Evolutionary conservation across 2,329 filamentous ascomycete genomes (phyloP), one percentile per base, ranked within the genome.

Genomic region (Pestalotiopsis sp.): DNA sequence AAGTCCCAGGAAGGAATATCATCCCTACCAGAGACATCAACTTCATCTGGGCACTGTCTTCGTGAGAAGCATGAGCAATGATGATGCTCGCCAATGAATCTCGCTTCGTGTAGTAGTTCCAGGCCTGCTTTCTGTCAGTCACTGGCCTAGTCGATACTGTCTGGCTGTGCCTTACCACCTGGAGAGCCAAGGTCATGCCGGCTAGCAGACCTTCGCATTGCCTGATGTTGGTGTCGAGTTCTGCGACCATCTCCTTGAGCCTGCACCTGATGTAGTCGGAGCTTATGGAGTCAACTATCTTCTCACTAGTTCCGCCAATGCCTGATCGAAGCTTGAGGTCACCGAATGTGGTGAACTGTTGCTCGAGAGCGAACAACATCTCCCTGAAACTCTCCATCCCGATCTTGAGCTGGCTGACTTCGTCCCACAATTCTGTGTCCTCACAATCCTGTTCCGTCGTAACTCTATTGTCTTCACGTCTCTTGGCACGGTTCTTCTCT

Each of bases 381-480:
- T 65, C 52, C 7, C 31, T 68, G 1, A 75, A 61, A 25, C 68
- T 69, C 58, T 70, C 63, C 0, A 75, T 52, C 3, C 72, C 72
- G 49, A 73, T 73, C 49, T 70, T 73, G 4, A 75, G 52, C 3
- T 31, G 5, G 14, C 70, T 74, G 13, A 72, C 68, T 3, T 69
- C 58, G 3, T 70, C 66, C 70, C 73, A 74, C 6, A 71, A 12
- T 0, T 70, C 23, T 7, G 72, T 70, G 0, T 71, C 64, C 6
- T 72, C 66, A 27, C 68, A 72, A 7, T 75, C 73, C 38, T 62
- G 68, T 31, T 70, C 36, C 2, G 65, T 72, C 14, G 70, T 68
- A 12, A 14, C 38, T 49, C 41, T 66, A 11, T 57, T 36, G 3
- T 31, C 3, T n/a, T 61, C 23, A 1, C 25, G 23, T 25, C 2